Evolutionary conservation across 1,139 yeast genomes (phyloP).

Genomic region (Casaregolazyma suthepensis): DNA sequence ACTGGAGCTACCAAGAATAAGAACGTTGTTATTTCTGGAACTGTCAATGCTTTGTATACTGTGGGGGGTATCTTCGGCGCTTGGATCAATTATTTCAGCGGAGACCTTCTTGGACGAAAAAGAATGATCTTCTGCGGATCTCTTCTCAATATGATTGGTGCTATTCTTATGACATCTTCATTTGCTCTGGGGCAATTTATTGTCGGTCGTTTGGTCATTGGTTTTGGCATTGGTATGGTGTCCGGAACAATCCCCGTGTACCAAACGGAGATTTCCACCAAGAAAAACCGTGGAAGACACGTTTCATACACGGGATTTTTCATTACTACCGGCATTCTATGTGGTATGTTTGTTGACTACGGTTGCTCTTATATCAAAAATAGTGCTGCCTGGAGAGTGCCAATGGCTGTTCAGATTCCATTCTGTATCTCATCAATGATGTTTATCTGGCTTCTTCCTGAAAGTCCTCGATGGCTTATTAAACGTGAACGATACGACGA

Average conservation of each 20-base stretch:
- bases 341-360: conserved; percentile 68
- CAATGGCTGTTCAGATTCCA: conserved; percentile 30
- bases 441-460: conserved; percentile 46
- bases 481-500: conserved; percentile 38
- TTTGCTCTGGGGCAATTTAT: conserved; percentile 60
- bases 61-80: conserved; percentile 74
- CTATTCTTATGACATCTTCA: conserved; percentile 53
- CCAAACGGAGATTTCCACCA: conserved; percentile 59
- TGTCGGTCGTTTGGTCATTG: conserved; percentile 68
- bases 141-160: conserved; percentile 54
- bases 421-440: conserved; percentile 16
- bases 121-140: conserved; percentile 56
- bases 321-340: conserved; percentile 61
- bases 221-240: conserved; percentile 43
- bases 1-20: conserved; percentile 13
- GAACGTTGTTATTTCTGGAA: conserved; percentile 24
- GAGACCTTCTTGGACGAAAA: conserved; percentile 63
- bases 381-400: conserved; percentile 53
- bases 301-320: conserved; percentile 66
- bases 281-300: conserved; percentile 64
- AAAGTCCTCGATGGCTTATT: conserved; percentile 58
- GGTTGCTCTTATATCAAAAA: conserved; percentile 36
- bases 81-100: conserved; percentile 50
- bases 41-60: conserved; percentile 47
- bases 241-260: conserved; percentile 14